These are phyloP conservation scores for Catunica adiposa DNA, from an alignment of 2,329 filamentous ascomycete species.

Conservation along the genomic window DNA sequence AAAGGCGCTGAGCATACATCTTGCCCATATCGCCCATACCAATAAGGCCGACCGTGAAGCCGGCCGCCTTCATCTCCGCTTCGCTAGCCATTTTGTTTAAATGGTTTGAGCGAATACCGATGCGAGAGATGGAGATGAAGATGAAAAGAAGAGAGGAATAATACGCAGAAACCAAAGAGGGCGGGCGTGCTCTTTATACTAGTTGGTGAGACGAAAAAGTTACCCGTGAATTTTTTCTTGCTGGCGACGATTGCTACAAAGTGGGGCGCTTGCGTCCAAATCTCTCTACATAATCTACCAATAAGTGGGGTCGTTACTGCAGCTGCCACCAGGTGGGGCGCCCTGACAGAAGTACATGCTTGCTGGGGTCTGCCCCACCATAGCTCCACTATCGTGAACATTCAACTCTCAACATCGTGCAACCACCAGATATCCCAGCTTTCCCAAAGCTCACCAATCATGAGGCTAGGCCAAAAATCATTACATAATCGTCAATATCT, in stretches of 20 bases:
- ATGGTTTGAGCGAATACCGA: slow-evolving; percentile 6
- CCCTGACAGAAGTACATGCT: neutral
- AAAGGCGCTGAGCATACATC: slow-evolving; percentile 86
- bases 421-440: neutral
- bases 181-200: slow-evolving; percentile 6
- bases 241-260: neutral
- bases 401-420: neutral
- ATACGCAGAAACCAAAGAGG: neutral
- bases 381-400: slow-evolving; percentile 5
- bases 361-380: neutral
- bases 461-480: neutral
- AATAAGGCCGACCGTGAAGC: slow-evolving; percentile 78
- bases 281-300: neutral
- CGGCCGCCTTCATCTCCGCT: slow-evolving; percentile 31
- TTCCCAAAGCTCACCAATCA: neutral
- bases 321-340: neutral
- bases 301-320: slow-evolving; percentile 2
- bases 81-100: slow-evolving; percentile 4
- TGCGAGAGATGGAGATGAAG: neutral
- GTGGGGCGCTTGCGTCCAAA: slow-evolving; percentile 7
- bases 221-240: neutral
- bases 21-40: slow-evolving; percentile 99
- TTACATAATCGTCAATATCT: neutral
- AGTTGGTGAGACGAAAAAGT: neutral
- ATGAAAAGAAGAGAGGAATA: slow-evolving; percentile 3